Evolutionary conservation across 1,284 basidiomycete species (phyloP).

Genomic region (Exobasidium rhododendri): DNA sequence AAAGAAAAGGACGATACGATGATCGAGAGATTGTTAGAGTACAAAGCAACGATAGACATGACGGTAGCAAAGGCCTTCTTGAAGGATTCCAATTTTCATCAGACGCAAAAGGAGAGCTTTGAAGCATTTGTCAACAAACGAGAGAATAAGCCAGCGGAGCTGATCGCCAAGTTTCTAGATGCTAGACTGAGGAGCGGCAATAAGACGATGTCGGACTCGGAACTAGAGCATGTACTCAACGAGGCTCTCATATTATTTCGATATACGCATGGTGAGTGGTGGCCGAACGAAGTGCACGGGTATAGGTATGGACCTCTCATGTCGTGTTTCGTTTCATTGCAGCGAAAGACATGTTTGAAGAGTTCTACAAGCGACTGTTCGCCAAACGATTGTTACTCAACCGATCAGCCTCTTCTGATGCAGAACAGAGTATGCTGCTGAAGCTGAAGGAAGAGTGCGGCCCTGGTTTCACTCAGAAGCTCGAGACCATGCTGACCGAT

Average conservation of each 20-base stretch:
- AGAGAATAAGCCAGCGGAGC: constrained; percentile 83
- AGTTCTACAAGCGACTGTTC: constrained; percentile 85
- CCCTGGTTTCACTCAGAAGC: constrained; percentile 75
- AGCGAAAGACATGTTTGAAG: constrained; percentile 62
- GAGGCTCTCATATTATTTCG: constrained; percentile 78
- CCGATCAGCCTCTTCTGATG: constrained; percentile 83
- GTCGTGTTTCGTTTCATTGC: background rate
- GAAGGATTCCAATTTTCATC: constrained; percentile 45
- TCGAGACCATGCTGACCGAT: constrained; percentile 87
- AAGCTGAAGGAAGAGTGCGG: constrained; percentile 89
- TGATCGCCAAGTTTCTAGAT: constrained; percentile 89
- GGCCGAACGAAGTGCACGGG: background rate
- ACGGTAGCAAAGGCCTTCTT: constrained; percentile 30
- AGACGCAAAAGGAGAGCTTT: constrained; percentile 68
- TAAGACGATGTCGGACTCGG: constrained; percentile 66
- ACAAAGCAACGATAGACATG: constrained; percentile 34
- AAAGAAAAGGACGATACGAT: constrained; percentile 41
- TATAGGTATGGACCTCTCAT: constrained; percentile 8
- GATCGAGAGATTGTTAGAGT: constrained; percentile 42
- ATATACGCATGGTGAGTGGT: constrained; percentile 61
- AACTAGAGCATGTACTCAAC: constrained; percentile 70
- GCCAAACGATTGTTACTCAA: constrained; percentile 83
- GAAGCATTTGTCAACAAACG: constrained; percentile 68
- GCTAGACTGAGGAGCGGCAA: constrained; percentile 80
- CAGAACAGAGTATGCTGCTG: constrained; percentile 82